phyloP scores from a whole-genome alignment of 2,329 filamentous ascomycete species.

The Chaetomium globosum region DNA sequence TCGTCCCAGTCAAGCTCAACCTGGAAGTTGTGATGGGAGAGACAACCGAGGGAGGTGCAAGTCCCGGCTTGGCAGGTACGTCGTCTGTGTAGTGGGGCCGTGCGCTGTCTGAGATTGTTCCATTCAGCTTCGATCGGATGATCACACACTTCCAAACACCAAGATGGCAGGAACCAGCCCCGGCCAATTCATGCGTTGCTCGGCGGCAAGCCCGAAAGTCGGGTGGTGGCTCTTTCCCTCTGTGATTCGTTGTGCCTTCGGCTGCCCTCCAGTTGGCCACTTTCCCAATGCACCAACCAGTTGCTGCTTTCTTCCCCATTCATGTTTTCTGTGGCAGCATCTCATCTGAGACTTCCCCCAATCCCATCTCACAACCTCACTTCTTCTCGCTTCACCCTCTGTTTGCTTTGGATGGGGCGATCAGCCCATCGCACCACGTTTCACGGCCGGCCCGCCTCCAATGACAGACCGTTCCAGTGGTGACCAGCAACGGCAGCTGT shows the following conservation, averaged over 20 bases:
- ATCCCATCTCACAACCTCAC: neutral
- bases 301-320: neutral
- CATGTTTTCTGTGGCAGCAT: neutral
- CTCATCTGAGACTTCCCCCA: slow-evolving; percentile 10
- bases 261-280: neutral
- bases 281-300: neutral
- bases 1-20: neutral
- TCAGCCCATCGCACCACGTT: slow-evolving; percentile 19
- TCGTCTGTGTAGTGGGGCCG: neutral
- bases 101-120: slow-evolving; percentile 36
- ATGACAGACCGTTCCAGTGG: slow-evolving; percentile 1
- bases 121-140: slow-evolving; percentile 36
- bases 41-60: neutral
- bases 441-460: slow-evolving; percentile 22
- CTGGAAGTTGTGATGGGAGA: neutral
- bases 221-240: neutral
- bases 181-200: slow-evolving; percentile 25
- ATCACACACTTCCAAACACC: slow-evolving; percentile 34
- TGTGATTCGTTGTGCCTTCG: neutral
- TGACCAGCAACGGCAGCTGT: slow-evolving; percentile 2
- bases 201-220: neutral
- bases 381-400: neutral
- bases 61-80: slow-evolving; percentile 26
- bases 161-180: slow-evolving; percentile 16
- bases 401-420: slow-evolving; percentile 14